Percentiles rank a stretch among this genome's conserved stretches.
These are phyloP conservation scores for Castanea crenata DNA, from an alignment of 306 rosid species.

Conservation along the genomic window DNA sequence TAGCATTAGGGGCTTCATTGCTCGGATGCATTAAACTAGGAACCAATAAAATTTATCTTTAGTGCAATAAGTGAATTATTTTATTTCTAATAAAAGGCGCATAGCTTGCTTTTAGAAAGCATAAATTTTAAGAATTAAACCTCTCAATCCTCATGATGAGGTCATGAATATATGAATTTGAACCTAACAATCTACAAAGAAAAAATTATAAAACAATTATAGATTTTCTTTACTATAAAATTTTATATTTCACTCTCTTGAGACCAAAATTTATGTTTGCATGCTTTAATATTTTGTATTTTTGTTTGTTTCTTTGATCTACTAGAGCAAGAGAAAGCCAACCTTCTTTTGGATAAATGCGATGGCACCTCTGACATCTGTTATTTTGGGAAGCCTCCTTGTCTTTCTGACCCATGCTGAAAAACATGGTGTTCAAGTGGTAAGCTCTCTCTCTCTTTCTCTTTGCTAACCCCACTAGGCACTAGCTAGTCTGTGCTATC, in stretches of 20 bases:
- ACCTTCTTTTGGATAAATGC: slow-evolving; percentile 88
- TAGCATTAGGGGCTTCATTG: not conserved
- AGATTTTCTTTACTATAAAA: too few relatives aligned
- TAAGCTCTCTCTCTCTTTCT: slow-evolving; percentile 22
- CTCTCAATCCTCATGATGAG: not conserved
- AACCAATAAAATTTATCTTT: not conserved
- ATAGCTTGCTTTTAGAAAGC: not conserved
- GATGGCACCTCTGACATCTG: slow-evolving; percentile 80
- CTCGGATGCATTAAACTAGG: not conserved
- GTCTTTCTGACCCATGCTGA: slow-evolving; percentile 84
- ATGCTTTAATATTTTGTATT: not conserved
- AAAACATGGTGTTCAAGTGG: slow-evolving; percentile 90
- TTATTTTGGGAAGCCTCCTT: slow-evolving; percentile 70
- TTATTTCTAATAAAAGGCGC: not conserved
- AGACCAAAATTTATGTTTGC: not conserved
- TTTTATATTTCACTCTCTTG: too few relatives aligned
- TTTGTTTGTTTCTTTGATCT: not conserved
- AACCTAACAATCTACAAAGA: too few relatives aligned
- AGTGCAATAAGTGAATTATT: not conserved
- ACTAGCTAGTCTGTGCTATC: not conserved
- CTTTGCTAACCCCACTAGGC: not conserved
- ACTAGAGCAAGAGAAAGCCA: slow-evolving; percentile 75
- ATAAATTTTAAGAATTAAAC: not conserved
- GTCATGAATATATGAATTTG: not conserved
- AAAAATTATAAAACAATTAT: too few relatives aligned